Percentiles rank a stretch among this genome's conserved stretches.
Conservation (phyloP, 2,329 filamentous ascomycete genomes). For the Diaporthe sp. region DNA sequence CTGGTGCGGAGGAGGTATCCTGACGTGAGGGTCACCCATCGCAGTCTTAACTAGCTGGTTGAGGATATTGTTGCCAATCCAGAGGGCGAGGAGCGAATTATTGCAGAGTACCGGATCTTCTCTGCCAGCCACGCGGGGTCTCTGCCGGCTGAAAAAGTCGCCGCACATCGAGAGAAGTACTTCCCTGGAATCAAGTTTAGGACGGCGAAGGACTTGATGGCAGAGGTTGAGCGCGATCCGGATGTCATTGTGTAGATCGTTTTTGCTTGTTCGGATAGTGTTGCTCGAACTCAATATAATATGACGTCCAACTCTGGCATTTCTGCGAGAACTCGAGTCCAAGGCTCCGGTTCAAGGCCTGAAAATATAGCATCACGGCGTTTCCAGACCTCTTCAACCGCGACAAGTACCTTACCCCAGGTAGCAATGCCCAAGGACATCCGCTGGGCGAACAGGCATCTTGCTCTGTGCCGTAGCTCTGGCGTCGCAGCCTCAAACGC, state of each 20-base stretch:
- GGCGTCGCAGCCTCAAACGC: not conserved
- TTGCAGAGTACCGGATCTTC: not conserved
- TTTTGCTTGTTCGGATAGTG: not conserved
- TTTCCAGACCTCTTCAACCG: not conserved
- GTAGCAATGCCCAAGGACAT: not conserved
- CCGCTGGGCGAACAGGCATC: not conserved
- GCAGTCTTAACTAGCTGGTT: not conserved
- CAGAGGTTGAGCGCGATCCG: not conserved
- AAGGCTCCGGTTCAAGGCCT: not conserved
- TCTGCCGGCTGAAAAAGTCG: not conserved
- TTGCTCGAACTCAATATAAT: not conserved
- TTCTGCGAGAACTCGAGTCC: not conserved
- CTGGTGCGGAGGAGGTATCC: not conserved
- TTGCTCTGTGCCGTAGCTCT: not conserved
- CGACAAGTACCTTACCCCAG: not conserved
- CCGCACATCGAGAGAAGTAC: slow-evolving; percentile 4
- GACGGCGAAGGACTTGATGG: not conserved
- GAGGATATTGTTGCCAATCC: not conserved
- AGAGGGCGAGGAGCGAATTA: not conserved
- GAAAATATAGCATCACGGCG: not conserved
- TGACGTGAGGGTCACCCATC: not conserved
- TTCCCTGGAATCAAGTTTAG: not conserved
- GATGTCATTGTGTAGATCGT: not conserved
- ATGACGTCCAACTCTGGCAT: not conserved
- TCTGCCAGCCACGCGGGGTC: not conserved